Base-by-base conservation (phyloP, 352 stramenopile genomes). In the Phytopythium helicoides region DNA sequence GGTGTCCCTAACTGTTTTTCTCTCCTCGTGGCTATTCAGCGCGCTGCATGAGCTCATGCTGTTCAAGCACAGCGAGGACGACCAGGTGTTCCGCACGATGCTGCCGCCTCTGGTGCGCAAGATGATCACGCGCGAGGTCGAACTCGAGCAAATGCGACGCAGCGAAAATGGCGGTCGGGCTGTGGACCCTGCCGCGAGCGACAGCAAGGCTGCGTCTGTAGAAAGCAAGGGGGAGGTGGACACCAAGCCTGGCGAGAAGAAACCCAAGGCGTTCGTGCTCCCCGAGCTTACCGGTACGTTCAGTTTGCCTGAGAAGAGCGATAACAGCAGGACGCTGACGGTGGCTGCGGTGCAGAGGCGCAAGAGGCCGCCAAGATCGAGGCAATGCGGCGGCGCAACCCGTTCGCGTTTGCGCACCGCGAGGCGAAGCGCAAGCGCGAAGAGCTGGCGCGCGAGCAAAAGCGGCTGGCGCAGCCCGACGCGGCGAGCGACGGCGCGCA, bases 321-420 rank as follows among this genome's bases (percentile, higher is more conserved):
- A 1, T 11, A 6, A 1, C 6, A 21, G 15, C 16, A 23, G n/a
- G 35, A 4, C 44, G 21, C 16, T 49, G 42, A 36, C 31, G 47
- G 21, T 14, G 22, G 25, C 58, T 11, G 14, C 28, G 23, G 40
- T 16, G 50, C 56, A 90, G 81, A 83, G 19, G 63, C 69, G 48
- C 56, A 92, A 58, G n/a, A 78, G 55, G 67, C 64, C 3, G 79
- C 68, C 37, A 87, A 90, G 59, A 48, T 86, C 33, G 73, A 92
- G 42, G 64, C 60, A 14, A 70, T 83, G 23, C 73, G 76, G 42
- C 85, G 81, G 60, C 75, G 79, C 22, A 92, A 92, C 42, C 79
- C 81, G 37, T 92, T 92, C 47, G 81, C 81, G 18, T 92, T 89
- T 38, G 79, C 81, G 28, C 77, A 92, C 45, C 76, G 79, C n/a